Percentiles rank a stretch among this genome's conserved stretches.
Evolutionary conservation across 164 flowering plant species (phyloP).

Genomic region (Berberis thunbergii): DNA sequence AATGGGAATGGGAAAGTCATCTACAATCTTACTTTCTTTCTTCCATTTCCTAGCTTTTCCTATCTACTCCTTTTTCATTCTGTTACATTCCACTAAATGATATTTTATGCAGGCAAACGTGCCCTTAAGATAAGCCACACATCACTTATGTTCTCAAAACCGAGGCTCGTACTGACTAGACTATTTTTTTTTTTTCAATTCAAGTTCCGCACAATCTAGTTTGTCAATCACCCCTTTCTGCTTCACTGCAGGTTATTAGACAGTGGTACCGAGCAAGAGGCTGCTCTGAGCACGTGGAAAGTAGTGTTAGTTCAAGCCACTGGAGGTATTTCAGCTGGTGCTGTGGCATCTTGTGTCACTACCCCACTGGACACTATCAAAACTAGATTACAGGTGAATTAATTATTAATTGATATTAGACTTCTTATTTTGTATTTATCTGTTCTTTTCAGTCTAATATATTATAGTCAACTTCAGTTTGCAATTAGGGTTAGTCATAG

Average conservation of each 20-base stretch:
- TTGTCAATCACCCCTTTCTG: background rate
- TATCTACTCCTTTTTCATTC: too few relatives aligned
- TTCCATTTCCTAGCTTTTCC: too few relatives aligned
- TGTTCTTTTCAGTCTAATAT: background rate
- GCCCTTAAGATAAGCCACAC: too few relatives aligned
- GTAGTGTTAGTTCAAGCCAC: conserved; percentile 71
- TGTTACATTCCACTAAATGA: too few relatives aligned
- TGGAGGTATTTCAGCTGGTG: conserved; percentile 89
- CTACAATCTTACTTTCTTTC: too few relatives aligned
- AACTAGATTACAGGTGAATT: conserved; percentile 80
- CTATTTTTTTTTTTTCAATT: too few relatives aligned
- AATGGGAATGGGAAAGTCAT: too few relatives aligned
- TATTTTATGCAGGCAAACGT: too few relatives aligned
- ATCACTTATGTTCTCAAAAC: too few relatives aligned
- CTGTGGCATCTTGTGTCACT: conserved; percentile 75
- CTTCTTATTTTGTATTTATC: background rate
- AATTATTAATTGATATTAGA: background rate
- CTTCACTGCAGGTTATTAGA: conserved; percentile 42
- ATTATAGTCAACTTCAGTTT: too few relatives aligned
- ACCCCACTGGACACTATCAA: conserved; percentile 98
- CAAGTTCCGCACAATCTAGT: background rate
- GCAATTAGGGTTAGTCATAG: too few relatives aligned
- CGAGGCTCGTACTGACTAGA: too few relatives aligned
- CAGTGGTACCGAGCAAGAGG: conserved; percentile 29
- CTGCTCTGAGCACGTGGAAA: conserved; percentile 37